phyloP scores from a whole-genome alignment of 805 yeast species.

The Ascoidea rubescens region DNA sequence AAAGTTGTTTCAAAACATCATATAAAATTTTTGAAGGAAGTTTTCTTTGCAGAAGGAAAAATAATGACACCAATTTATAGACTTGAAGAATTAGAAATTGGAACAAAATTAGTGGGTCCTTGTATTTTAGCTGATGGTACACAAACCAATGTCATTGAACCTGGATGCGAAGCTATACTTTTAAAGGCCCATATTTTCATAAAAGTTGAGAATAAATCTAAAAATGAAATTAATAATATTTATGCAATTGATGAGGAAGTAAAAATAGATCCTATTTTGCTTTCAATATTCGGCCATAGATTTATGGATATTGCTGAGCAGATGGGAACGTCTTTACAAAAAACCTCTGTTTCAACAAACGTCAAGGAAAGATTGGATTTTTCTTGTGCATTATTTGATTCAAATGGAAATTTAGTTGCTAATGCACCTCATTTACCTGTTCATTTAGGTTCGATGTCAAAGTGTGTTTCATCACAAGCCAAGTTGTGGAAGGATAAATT shows the following conservation, averaged over 20 bases:
- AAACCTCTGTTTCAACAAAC: slow-evolving; percentile 70
- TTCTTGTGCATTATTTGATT: slow-evolving; percentile 72
- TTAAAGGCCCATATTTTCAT: slow-evolving; percentile 51
- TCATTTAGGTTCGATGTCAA: slow-evolving; percentile 77
- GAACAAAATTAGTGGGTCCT: slow-evolving; percentile 50
- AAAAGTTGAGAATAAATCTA: slow-evolving; percentile 10
- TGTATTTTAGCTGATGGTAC: slow-evolving; percentile 70
- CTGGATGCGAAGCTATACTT: slow-evolving; percentile 40
- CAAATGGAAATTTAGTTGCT: slow-evolving; percentile 68
- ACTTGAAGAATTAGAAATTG: slow-evolving; percentile 38
- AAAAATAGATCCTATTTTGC: slow-evolving; percentile 48
- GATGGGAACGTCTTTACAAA: slow-evolving; percentile 71
- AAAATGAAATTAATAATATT: slow-evolving; percentile 13
- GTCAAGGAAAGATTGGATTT: slow-evolving; percentile 76
- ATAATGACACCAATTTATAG: slow-evolving; percentile 38
- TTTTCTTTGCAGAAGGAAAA: slow-evolving; percentile 43
- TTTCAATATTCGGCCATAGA: slow-evolving; percentile 70
- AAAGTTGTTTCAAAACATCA: slow-evolving; percentile 15
- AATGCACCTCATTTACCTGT: slow-evolving; percentile 87
- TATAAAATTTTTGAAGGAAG: slow-evolving; percentile 24
- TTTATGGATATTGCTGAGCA: slow-evolving; percentile 88
- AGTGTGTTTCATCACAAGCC: slow-evolving; percentile 58
- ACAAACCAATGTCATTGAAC: slow-evolving; percentile 66
- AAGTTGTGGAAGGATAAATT: slow-evolving; percentile 49
- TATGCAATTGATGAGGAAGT: slow-evolving; percentile 13